Evolutionary conservation across 176 grass and related monocot genomes (phyloP).

Genomic region (Pharus latifolius): DNA sequence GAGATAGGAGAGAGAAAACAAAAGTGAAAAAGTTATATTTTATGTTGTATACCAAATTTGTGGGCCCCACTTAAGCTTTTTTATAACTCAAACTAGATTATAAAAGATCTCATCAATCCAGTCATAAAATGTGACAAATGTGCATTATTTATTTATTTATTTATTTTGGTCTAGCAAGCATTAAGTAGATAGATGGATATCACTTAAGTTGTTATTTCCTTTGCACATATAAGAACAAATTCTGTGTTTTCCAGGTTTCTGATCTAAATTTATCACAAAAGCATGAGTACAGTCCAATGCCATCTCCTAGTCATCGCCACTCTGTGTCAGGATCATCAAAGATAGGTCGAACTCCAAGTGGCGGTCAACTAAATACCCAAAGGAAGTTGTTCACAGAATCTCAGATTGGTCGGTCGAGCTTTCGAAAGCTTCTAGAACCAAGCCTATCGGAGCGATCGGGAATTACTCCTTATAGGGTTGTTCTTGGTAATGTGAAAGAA

Average conservation of each 20-base stretch:
- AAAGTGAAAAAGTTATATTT: no score
- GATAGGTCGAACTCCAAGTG: constrained; percentile 35
- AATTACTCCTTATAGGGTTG: constrained; percentile 84
- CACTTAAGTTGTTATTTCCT: background rate
- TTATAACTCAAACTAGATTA: background rate
- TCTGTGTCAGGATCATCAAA: constrained; percentile 18
- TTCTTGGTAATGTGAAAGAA: constrained; percentile 84
- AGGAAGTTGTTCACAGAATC: constrained; percentile 77
- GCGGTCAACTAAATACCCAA: constrained; percentile 33
- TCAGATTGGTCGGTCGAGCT: constrained; percentile 58
- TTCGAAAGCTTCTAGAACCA: constrained; percentile 85
- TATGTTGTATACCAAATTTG: no score
- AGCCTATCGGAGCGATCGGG: constrained; percentile 53
- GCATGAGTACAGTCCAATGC: constrained; percentile 35
- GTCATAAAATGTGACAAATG: background rate
- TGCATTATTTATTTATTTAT: background rate
- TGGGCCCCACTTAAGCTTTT: background rate
- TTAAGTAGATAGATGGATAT: background rate
- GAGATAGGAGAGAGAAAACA: no score
- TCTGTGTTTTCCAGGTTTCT: background rate
- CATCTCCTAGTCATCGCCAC: constrained; percentile 36
- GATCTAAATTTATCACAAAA: constrained; percentile 20
- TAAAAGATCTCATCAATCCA: background rate
- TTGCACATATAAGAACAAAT: background rate
- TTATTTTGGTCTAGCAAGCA: background rate